Evolutionary conservation across 805 yeast species (phyloP).

Genomic region (Danielia reshetovae): DNA sequence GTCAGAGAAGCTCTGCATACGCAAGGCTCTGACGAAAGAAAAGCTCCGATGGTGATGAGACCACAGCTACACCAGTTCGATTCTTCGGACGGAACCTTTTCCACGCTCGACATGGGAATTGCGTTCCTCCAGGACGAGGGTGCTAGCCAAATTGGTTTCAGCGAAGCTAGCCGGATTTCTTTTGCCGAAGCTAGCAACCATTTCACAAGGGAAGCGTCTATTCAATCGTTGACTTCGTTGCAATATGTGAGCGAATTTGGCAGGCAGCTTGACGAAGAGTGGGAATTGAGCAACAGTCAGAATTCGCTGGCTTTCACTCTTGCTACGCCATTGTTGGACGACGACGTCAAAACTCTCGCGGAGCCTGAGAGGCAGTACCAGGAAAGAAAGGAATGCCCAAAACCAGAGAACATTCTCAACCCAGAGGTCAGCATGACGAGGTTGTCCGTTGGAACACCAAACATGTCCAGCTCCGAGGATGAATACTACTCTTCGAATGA

Average conservation of each 20-base stretch:
- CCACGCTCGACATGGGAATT: constrained; percentile 5
- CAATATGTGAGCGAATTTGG: constrained; percentile 26
- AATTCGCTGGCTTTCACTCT: background rate
- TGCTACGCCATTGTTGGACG: background rate
- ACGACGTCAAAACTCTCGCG: background rate
- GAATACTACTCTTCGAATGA: constrained; percentile 34
- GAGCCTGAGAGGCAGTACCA: no score
- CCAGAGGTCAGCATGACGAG: constrained; percentile 5
- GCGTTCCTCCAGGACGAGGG: constrained; percentile 1
- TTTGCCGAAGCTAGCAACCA: constrained; percentile 2
- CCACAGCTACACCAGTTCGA: constrained; percentile 3
- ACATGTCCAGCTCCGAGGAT: constrained; percentile 24
- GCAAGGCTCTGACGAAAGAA: no score
- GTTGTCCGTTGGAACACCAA: background rate
- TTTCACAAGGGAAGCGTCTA: constrained; percentile 15
- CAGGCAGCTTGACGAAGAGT: constrained; percentile 17
- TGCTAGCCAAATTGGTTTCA: background rate
- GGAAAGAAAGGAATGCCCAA: no score
- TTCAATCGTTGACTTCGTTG: constrained; percentile 24
- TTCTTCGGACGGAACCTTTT: constrained; percentile 6
- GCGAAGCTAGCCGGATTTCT: no score
- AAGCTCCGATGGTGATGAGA: constrained; percentile 3
- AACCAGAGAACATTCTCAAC: constrained; percentile 1
- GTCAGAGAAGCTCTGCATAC: no score
- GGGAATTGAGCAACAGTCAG: constrained; percentile 15